phyloP scores from a whole-genome alignment of 768 basidiomycete genomes.

The Mycena capillaripes region DNA sequence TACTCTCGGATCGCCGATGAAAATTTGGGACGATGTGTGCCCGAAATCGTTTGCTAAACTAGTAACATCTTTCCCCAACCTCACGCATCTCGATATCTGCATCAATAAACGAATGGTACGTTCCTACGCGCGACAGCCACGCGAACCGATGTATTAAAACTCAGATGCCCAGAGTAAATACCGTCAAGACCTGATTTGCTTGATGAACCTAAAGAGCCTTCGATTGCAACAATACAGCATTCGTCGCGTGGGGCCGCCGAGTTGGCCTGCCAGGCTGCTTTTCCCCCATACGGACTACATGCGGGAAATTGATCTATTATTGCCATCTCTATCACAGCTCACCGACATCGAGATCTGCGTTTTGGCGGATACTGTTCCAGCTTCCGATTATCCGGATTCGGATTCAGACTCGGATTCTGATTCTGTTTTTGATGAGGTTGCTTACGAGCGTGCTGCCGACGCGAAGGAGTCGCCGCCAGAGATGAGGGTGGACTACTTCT shows the following conservation, averaged over 20 bases:
- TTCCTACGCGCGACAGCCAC: neutral
- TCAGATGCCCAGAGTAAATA: neutral
- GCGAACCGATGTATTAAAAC: neutral
- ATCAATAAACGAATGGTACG: conserved; percentile 1
- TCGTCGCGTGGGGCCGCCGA: neutral
- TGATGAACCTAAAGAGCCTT: neutral
- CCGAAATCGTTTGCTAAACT: neutral
- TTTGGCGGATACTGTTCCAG: neutral
- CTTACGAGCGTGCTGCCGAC: neutral
- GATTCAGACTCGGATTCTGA: neutral
- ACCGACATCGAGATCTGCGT: neutral
- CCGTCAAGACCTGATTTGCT: neutral
- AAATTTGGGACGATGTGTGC: neutral
- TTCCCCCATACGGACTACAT: conserved; percentile 1
- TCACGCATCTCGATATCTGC: conserved; percentile 6
- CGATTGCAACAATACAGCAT: neutral
- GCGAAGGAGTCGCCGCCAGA: neutral
- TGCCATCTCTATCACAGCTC: conserved; percentile 11
- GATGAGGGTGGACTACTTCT: neutral
- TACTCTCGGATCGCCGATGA: neutral
- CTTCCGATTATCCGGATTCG: neutral
- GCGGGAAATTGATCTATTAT: neutral
- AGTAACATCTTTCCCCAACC: neutral
- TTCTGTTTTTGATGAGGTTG: neutral
- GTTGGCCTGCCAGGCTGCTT: neutral